These are phyloP conservation scores for Venturia aucupariae DNA, from an alignment of 2,329 filamentous ascomycete genomes.

Conservation along the genomic window DNA sequence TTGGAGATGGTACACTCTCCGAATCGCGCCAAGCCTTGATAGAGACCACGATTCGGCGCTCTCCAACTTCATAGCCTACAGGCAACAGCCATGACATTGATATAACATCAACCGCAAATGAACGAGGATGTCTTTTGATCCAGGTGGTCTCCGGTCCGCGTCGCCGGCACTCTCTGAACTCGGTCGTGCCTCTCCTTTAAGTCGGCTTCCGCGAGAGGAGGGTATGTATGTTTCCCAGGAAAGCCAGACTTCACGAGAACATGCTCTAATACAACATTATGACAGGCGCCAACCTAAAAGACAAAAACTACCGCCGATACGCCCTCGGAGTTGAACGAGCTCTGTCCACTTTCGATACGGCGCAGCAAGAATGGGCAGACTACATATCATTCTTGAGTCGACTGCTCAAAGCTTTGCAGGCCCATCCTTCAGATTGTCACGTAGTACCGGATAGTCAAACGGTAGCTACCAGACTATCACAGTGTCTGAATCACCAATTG, in stretches of 20 bases:
- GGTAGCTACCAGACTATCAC: constrained; percentile 83
- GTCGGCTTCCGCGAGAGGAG: constrained; percentile 68
- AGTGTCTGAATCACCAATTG: constrained; percentile 87
- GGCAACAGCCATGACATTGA: neutral
- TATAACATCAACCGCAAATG: constrained; percentile 11
- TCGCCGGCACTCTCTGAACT: constrained; percentile 66
- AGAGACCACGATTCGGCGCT: neutral
- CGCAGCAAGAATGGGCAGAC: constrained; percentile 96
- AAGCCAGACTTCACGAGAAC: neutral
- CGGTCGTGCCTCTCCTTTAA: constrained; percentile 66
- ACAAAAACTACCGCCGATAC: constrained; percentile 75
- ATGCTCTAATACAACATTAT: constrained; percentile 7
- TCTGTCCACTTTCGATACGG: constrained; percentile 81
- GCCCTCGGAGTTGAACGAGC: constrained; percentile 79
- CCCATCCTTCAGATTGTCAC: constrained; percentile 58
- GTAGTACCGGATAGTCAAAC: constrained; percentile 71
- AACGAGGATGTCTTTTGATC: constrained; percentile 54
- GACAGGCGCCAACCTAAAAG: constrained; percentile 52
- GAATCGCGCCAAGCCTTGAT: neutral
- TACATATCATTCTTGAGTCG: constrained; percentile 95
- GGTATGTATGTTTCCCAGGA: constrained; percentile 45
- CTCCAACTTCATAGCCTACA: neutral
- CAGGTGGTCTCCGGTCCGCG: constrained; percentile 46
- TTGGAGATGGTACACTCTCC: no score
- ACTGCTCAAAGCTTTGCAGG: constrained; percentile 87